Evolutionary conservation across 192 early-diverging fungal genomes (phyloP).

Genomic region (Cladochytrium replicatum): DNA sequence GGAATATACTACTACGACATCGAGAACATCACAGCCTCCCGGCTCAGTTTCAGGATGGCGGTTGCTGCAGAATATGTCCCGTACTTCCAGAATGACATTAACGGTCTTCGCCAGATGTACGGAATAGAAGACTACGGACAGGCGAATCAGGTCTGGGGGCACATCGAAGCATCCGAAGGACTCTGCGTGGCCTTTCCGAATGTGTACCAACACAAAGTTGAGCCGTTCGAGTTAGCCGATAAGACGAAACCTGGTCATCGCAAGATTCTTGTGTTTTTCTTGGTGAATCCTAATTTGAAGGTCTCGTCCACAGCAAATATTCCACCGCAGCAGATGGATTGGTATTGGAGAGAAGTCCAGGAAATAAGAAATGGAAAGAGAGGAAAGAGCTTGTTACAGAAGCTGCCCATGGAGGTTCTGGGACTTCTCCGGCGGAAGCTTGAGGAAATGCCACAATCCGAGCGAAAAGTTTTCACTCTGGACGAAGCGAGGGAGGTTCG

Average conservation of each 20-base stretch:
- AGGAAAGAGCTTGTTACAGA: not conserved
- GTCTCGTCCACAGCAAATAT: conserved; percentile 48
- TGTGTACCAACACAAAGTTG: conserved; percentile 56
- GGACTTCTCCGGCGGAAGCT: conserved; percentile 4
- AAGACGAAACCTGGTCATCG: conserved; percentile 49
- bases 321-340: conserved; percentile 53
- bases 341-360: conserved; percentile 9
- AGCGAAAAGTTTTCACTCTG: conserved; percentile 28
- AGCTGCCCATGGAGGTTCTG: conserved; percentile 2
- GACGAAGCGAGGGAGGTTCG: conserved; percentile 30
- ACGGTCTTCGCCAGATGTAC: conserved; percentile 8
- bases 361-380: conserved; percentile 1
- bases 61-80: conserved; percentile 17
- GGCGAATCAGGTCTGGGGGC: conserved; percentile 32
- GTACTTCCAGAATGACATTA: not conserved
- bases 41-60: conserved; percentile 41
- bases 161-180: conserved; percentile 35
- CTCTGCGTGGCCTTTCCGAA: conserved; percentile 66
- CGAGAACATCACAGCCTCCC: conserved; percentile 56
- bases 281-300: conserved; percentile 49
- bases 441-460: conserved; percentile 10
- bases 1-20: conserved; percentile 65
- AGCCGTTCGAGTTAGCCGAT: conserved; percentile 49
- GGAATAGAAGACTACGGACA: conserved; percentile 4
- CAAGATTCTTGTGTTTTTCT: conserved; percentile 61